Evolutionary conservation across 2,329 filamentous ascomycete genomes (phyloP), one percentile per base, ranked within the genome.

Genomic region (Pseudogymnoascus destructans): DNA sequence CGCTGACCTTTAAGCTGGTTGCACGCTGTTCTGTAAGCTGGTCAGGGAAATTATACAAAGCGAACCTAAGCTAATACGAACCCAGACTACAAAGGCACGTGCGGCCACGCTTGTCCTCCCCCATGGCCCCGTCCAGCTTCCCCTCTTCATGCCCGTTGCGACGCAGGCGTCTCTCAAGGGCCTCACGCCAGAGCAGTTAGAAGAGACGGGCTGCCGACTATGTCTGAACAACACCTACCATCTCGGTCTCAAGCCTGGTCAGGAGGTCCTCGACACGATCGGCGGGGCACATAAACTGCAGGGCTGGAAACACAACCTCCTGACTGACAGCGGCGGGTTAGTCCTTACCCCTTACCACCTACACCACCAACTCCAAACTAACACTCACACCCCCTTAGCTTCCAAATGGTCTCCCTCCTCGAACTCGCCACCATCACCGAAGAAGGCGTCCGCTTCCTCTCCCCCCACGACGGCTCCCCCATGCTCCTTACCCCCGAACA

Each of bases 221-320:
- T 98, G 93, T 71, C 75, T 98, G 63, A 98, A 98, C 74, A 98
- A 98, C 73, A 98, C 93, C 10, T 98, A 98, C 69, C 93, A 98
- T 70, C 76, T 98, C 61, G 93, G 93, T 8, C 75, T 98, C 58
- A 97, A 95, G 73, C 93, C 93, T 0, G 95, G 93, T 0, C 91
- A 97, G 70, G 85, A 88, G 35, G 87, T 91, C 5, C 78, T 98
- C 17, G 89, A 95, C 66, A 80, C 85, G 1, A 79, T 97, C 57
- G 93, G 93, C 42, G 93, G 95, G 59, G 93, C 93, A 25, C 95
- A 98, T 73, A 92, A 86, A 71, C 75, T 98, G 57, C 93, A 98
- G 71, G 88, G 89, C 72, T 98, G 95, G 93, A 83, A 87, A 61
- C 83, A 95, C 70, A 98, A 98, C 73, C 87, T 98, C 64, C 77